Conservation (phyloP, 2,329 filamentous ascomycete genomes). For the Pezicula carpinea region DNA sequence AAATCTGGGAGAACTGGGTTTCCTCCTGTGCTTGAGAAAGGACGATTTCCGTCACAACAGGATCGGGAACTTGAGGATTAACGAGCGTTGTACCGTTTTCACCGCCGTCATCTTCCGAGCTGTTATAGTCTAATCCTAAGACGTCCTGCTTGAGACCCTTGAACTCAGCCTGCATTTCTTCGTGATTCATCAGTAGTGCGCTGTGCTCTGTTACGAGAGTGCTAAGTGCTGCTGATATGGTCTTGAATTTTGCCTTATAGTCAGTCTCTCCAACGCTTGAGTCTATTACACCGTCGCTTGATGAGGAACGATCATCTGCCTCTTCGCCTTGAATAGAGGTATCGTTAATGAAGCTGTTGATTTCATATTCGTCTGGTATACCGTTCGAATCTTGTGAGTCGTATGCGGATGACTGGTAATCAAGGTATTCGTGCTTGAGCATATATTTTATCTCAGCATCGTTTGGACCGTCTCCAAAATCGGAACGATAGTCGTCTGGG, state of each 20-base stretch:
- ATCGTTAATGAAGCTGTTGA: constrained; percentile 22
- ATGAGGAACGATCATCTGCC: constrained; percentile 2
- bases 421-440: constrained; percentile 16
- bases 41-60: constrained; percentile 16
- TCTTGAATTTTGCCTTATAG: constrained; percentile 15
- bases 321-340: constrained; percentile 1
- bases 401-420: constrained; percentile 23
- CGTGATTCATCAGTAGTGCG: constrained; percentile 3
- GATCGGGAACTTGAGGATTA: constrained; percentile 11
- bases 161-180: constrained; percentile 3
- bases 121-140: constrained; percentile 11
- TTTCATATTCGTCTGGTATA: constrained; percentile 20
- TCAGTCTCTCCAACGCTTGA: constrained; percentile 12
- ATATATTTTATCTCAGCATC: too few species aligned
- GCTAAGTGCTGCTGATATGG: constrained; percentile 1
- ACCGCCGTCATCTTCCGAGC: not conserved
- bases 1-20: constrained; percentile 5
- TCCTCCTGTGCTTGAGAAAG: constrained; percentile 14
- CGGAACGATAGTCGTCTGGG: not conserved
- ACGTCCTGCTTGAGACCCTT: constrained; percentile 12
- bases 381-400: constrained; percentile 21
- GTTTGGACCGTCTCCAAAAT: too few species aligned
- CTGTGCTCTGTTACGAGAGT: constrained; percentile 2
- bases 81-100: constrained; percentile 9
- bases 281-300: not conserved